These are phyloP conservation scores for Albatrellus ellisii DNA, from an alignment of 768 basidiomycete species.

Conservation along the genomic window DNA sequence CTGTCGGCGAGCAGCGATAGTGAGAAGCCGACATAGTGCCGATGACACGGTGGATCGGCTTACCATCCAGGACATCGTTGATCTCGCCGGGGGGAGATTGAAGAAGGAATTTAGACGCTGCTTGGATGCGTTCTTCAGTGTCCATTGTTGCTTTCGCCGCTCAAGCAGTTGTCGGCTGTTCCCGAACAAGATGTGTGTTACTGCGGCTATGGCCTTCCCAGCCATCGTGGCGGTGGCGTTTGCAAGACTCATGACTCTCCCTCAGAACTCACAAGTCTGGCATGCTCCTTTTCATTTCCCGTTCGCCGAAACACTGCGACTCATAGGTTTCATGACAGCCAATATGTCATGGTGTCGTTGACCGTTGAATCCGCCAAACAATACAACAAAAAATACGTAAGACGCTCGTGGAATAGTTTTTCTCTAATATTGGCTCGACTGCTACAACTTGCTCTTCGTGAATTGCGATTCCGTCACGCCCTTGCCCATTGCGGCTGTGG, in stretches of 20 bases:
- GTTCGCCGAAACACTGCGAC: too few relatives aligned
- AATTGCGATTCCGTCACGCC: constrained; percentile 93
- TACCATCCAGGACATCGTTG: constrained; percentile 90
- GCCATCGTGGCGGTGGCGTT: too few relatives aligned
- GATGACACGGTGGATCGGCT: constrained; percentile 4
- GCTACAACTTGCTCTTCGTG: constrained; percentile 31
- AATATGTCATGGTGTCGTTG: too few relatives aligned
- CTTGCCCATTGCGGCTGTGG: constrained; percentile 98
- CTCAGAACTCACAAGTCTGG: too few relatives aligned
- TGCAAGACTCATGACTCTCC: too few relatives aligned
- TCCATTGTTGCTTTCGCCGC: constrained; percentile 30
- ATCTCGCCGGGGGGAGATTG: constrained; percentile 95
- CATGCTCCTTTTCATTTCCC: neutral
- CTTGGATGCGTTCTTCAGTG: constrained; percentile 47
- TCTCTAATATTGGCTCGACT: too few relatives aligned
- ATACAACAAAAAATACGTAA: too few relatives aligned
- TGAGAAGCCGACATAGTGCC: constrained; percentile 1
- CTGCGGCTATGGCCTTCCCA: too few relatives aligned
- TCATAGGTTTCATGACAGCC: too few relatives aligned
- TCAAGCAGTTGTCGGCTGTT: neutral
- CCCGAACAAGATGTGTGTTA: neutral
- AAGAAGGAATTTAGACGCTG: constrained; percentile 66
- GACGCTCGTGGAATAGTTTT: too few relatives aligned
- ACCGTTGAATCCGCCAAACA: too few relatives aligned
- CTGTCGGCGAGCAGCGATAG: constrained; percentile 25